phyloP scores from a whole-genome alignment of 345 rosid species.

The Boechera divaricarpa region DNA sequence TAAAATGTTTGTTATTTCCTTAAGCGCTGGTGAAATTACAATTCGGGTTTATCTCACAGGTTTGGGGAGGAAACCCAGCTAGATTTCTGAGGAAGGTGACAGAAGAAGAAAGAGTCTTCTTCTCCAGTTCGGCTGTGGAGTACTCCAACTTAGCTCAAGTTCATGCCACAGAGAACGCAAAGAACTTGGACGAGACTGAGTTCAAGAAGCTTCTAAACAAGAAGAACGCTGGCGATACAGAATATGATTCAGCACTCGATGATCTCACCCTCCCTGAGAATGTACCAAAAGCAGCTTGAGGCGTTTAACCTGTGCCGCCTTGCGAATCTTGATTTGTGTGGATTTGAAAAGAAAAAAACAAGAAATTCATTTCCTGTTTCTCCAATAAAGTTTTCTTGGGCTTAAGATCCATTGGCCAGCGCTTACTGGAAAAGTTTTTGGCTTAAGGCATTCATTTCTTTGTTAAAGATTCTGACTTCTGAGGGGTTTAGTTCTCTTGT shows the following conservation, averaged over 20 bases:
- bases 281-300: conserved; percentile 51
- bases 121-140: conserved; percentile 71
- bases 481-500: conserved; percentile 28
- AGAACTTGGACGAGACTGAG: conserved; percentile 70
- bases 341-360: conserved; percentile 23
- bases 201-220: conserved; percentile 74
- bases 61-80: conserved; percentile 97
- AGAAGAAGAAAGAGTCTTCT: conserved; percentile 80
- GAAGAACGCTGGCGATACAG: conserved; percentile 76
- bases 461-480: conserved; percentile 24
- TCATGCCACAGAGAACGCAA: conserved; percentile 83
- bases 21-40: neutral
- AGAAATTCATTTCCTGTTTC: conserved; percentile 34
- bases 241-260: conserved; percentile 72
- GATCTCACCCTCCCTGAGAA: conserved; percentile 68
- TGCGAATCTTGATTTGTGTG: conserved; percentile 29
- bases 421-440: conserved; percentile 23
- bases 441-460: conserved; percentile 31
- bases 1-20: conserved; percentile 4
- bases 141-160: conserved; percentile 75
- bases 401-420: conserved; percentile 10
- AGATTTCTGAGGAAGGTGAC: conserved; percentile 79
- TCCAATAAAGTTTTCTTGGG: conserved; percentile 36
- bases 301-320: neutral
- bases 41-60: conserved; percentile 45